Base-by-base conservation (phyloP, 768 basidiomycete genomes). In the Hortiboletus campestris region DNA sequence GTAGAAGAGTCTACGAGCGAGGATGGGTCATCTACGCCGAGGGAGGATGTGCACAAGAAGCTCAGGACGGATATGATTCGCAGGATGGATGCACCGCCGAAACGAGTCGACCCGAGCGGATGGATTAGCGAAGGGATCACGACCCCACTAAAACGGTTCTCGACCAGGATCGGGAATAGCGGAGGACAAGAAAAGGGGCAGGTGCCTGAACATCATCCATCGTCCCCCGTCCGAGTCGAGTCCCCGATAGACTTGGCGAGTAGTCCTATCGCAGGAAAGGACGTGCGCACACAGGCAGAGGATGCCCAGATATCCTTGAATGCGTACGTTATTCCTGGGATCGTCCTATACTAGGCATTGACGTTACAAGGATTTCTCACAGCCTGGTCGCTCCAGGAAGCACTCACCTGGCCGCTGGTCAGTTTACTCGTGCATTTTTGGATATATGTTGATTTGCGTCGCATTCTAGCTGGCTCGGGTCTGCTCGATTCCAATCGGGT, bases 31-130 rank as follows among this genome's bases (percentile, higher is more conserved):
- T 59, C 52, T 13, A 52, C 63, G 20, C 48, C 59, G 1, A 51
- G 38, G 29, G 63, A 55, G 22, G 79, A 72, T 13, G 41, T 7
- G 1, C 45, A 51, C 8, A 63, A 28, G 50, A 73, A 63, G 49
- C 55, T 93, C 7, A 73, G 80, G 46, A 75, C 87, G 25, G 84
- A 90, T 51, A 91, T 92, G 89, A 91, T 94, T 53, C 80, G 83
- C 31, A 77, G 90, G 47, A 79, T 88, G 76, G 82, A 89, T 54
- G 80, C 79, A 45, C 80, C 83, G 1, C 88, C 86, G 7, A 83
- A 82, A 65, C 82, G 80, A 2, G 76, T 92, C 25, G 80, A 91
- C 64, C 90, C 90, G 4, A 91, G 82, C 60, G 89, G 90, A 6
- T 83, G 78, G 80, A 78, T 90, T 22, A 83, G 78, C 51, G 80